Percentiles rank a stretch among this genome's conserved stretches.
Evolutionary conservation across 2,329 filamentous ascomycete genomes (phyloP).

Genomic region (Pseudogymnoascus sp.): DNA sequence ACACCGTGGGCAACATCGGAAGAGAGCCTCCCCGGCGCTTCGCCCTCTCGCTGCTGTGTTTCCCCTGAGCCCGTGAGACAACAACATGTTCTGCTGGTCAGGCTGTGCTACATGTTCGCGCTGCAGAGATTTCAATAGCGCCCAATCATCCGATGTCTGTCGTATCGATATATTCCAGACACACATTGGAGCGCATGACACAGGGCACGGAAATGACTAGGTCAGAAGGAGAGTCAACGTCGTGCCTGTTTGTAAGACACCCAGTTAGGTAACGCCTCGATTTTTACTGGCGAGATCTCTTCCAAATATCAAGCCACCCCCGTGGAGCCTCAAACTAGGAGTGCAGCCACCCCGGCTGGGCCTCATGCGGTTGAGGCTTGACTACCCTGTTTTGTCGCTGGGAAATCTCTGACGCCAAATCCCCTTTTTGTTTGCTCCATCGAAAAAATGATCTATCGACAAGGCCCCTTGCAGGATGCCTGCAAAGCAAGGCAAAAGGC

Average conservation of each 20-base stretch:
- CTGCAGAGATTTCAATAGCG: not conserved
- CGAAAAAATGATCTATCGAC: not conserved
- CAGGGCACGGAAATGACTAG: not conserved
- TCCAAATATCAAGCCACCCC: not conserved
- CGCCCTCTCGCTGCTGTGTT: not conserved
- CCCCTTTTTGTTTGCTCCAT: not conserved
- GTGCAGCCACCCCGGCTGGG: not conserved
- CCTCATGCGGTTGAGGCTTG: not conserved
- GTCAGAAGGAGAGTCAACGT: slow-evolving; percentile 1
- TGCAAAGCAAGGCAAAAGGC: not conserved
- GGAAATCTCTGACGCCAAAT: not conserved
- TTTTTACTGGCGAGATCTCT: not conserved
- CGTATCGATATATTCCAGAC: slow-evolving; percentile 2
- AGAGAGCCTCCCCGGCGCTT: not conserved
- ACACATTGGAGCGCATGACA: not conserved
- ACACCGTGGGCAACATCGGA: not conserved
- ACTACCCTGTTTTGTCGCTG: not conserved
- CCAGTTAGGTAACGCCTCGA: not conserved
- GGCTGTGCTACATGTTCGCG: not conserved
- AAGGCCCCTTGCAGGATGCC: not conserved
- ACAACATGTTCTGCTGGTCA: not conserved
- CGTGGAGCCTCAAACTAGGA: not conserved
- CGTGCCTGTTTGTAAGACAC: not conserved
- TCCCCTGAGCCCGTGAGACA: not conserved
- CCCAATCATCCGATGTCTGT: not conserved